Base-by-base conservation (phyloP, 164 flowering plant genomes). In the Cinnamomum micranthum region DNA sequence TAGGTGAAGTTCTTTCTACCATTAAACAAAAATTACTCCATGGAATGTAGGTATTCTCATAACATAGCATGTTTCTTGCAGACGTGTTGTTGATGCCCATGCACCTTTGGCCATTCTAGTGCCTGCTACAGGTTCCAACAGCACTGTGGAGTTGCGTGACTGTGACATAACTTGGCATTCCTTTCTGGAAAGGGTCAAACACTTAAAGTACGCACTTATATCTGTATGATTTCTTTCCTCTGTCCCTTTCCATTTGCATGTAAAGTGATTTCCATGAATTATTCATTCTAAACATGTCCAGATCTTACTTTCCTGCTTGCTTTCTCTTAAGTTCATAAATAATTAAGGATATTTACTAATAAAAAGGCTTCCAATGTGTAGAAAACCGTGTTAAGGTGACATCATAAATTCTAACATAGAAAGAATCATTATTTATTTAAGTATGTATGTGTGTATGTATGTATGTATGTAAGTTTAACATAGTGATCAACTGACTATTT, bases 51-150 rank as follows among this genome's bases (percentile, higher is more conserved):
- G 14, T 19, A 0, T 72, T 70, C 87, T 86, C 79, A 85, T 79
- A 52, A 2, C 60, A 60, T 69, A 5, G 17, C 28, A 80, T 80
- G 65, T 47, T 55, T 69, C 62, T 71, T 88, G 83, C 97, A 95
- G 99, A 80, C 79, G 91, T 86, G 91, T 95, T 74, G 81, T 87
- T 69, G 98, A 92, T 73, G 99, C 99, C 35, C 79, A 87, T 71
- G 83, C 98, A 74, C 97, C 97, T 11, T 71, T 73, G 65, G 96
- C 98, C 65, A 85, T 95, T 77, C 95, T 95, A 68, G 82, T 91
- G 70, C 92, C 95, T 63, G 63, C 83, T 52, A 84, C 73, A 81
- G 89, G 89, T 47, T 83, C 88, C 50, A 79, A 80, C 69, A 71
- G 81, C 28, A 85, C 79, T 73, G 71, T 79, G 72, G 78, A 87